Base-by-base conservation (phyloP, 805 yeast genomes). In the Isabelozyma rhagii region DNA sequence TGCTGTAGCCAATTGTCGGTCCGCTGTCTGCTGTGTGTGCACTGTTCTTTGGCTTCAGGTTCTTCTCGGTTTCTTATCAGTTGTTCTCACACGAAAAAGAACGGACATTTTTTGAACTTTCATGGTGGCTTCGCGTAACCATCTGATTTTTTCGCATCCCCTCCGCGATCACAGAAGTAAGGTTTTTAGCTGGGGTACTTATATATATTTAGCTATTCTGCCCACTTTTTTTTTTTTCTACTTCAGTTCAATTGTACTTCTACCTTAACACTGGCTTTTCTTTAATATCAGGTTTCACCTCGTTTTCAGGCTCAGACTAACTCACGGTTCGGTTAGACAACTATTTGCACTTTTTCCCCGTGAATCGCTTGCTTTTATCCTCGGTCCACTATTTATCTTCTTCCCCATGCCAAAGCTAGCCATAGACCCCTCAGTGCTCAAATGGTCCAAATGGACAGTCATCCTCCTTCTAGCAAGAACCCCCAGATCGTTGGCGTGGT, bases 381-480 rank as follows among this genome's bases (percentile, higher is more conserved):
- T 31, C n/a, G 36, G 10, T 9, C n/a, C 36, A 9, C n/a, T 31
- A 5, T 31, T 10, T 9, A 31, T 31, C 36, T 31, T 31, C 36
- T 11, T 15, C 17, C 13, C 39, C 46, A 15, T 29, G n/a, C 4
- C n/a, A 31, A 31, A 31, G n/a, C 40, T 29, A 4, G 21, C 11
- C 13, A 42, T 21, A 8, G 40, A 36, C 8, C 43, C 53, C 15
- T 51, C 63, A 14, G 47, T 60, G 7, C 36, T 48, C 39, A 60
- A 60, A 38, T 66, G 69, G 64, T 47, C 59, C 43, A 63, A 62
- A 48, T 64, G 72, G 65, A 62, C 61, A 21, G 50, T 60, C 18
- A 41, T 64, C 10, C 57, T 71, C 3, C 49, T 62, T 9, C 49
- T 59, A 0, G 57, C 67, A 2, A 57, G 67, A 10, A 59, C 61